Conservation (phyloP, 1,284 basidiomycete species). For the Ceratorhiza oryzae-sativae region DNA sequence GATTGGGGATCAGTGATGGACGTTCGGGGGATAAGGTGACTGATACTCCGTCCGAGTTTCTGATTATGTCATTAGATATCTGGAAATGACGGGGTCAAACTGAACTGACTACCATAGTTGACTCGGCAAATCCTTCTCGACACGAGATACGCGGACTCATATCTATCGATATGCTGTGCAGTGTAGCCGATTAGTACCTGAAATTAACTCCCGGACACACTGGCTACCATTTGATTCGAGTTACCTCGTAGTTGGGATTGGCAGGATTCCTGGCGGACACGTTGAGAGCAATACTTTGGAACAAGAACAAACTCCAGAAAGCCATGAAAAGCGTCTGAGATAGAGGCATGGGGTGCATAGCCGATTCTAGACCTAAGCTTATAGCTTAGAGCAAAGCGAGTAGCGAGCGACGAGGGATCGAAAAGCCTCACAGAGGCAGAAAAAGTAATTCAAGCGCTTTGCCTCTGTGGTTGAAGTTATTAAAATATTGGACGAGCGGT, state of each 20-base stretch:
- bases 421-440: neutral
- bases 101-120: neutral
- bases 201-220: neutral
- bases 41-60: neutral
- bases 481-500: too few species aligned
- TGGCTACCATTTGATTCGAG: neutral
- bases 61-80: neutral
- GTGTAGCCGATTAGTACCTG: neutral
- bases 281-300: neutral
- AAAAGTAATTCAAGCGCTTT: neutral
- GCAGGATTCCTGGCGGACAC: neutral
- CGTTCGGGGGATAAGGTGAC: neutral
- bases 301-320: neutral
- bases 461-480: neutral
- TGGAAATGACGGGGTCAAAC: neutral
- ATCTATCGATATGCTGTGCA: neutral
- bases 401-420: neutral
- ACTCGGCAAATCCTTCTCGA: neutral
- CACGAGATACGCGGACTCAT: neutral
- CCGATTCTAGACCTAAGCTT: neutral
- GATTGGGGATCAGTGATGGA: neutral
- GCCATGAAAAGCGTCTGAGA: neutral
- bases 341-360: neutral
- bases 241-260: neutral
- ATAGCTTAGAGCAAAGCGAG: neutral